These are phyloP conservation scores for Hypsizygus ulmarius DNA, from an alignment of 1,284 basidiomycete species.

Conservation along the genomic window DNA sequence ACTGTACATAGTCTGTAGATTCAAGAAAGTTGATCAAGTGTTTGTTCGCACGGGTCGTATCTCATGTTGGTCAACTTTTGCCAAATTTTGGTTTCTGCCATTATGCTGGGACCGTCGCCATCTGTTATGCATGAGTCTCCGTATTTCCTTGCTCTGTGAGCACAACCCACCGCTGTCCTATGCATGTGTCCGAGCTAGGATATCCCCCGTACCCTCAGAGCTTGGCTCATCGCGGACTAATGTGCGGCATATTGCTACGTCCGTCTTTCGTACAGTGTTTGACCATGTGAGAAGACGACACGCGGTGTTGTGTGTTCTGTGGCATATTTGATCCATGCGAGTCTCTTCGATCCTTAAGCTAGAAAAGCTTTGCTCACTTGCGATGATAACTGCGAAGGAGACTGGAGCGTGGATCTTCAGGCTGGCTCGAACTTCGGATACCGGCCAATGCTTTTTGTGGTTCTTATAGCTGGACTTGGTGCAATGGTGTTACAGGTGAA, in stretches of 20 bases:
- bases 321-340: slow-evolving; percentile 51
- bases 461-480: slow-evolving; percentile 72
- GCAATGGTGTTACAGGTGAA: slow-evolving; percentile 67
- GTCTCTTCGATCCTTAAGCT: slow-evolving; percentile 9
- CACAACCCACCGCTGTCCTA: slow-evolving; percentile 13
- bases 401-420: slow-evolving; percentile 64
- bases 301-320: slow-evolving; percentile 42
- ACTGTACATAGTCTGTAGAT: too few relatives aligned
- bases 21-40: too few relatives aligned
- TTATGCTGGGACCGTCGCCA: slow-evolving; percentile 29
- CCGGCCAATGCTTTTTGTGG: slow-evolving; percentile 70
- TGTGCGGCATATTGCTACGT: slow-evolving; percentile 1
- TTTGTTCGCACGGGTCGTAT: slow-evolving; percentile 30
- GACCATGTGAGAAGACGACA: slow-evolving; percentile 40
- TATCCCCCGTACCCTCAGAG: not conserved
- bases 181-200: not conserved
- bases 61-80: slow-evolving; percentile 16
- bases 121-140: slow-evolving; percentile 27
- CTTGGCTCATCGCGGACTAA: not conserved
- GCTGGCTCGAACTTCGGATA: slow-evolving; percentile 74
- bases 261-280: slow-evolving; percentile 21
- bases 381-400: slow-evolving; percentile 28
- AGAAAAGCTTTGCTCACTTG: slow-evolving; percentile 1
- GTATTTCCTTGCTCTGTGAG: slow-evolving; percentile 13
- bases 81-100: slow-evolving; percentile 28